Conservation (phyloP, 139 green algal species). For the Ettlia oleoabundans region DNA sequence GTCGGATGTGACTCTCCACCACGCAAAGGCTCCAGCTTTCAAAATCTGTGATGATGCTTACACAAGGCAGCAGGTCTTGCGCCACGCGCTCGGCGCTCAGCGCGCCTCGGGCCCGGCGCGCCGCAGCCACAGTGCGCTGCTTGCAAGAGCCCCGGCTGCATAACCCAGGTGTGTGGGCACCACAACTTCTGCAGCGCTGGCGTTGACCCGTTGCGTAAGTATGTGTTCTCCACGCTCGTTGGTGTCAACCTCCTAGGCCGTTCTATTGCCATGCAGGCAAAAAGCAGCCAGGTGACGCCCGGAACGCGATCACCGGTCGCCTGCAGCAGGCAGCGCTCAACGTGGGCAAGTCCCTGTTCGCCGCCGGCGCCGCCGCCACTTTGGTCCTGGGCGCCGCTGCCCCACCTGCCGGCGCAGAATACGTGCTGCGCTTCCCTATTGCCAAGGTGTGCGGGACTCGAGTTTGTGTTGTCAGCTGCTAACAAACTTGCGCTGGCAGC, state of each 20-base stretch:
- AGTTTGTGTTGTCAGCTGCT: too few relatives aligned
- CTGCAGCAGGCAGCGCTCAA: neutral
- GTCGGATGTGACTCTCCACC: too few relatives aligned
- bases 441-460: conserved; percentile 20
- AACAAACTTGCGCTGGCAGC: neutral
- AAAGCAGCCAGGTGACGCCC: too few relatives aligned
- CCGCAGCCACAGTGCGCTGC: neutral
- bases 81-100: too few relatives aligned
- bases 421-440: neutral
- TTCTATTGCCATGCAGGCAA: neutral
- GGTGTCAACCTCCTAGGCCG: neutral
- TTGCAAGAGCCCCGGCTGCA: neutral
- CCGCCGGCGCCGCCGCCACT: neutral
- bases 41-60: too few relatives aligned
- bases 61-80: too few relatives aligned
- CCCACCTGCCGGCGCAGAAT: neutral
- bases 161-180: neutral
- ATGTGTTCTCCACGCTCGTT: too few relatives aligned
- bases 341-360: neutral
- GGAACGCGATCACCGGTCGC: too few relatives aligned
- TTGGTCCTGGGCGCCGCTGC: neutral
- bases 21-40: too few relatives aligned
- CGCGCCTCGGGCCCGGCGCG: too few relatives aligned
- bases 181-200: too few relatives aligned
- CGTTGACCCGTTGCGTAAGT: too few relatives aligned